A percentile compares a stretch with the other conserved stretches of the same genome.
Evolutionary conservation across 306 rosid species (phyloP).

Genomic region (Albizia julibrissin): DNA sequence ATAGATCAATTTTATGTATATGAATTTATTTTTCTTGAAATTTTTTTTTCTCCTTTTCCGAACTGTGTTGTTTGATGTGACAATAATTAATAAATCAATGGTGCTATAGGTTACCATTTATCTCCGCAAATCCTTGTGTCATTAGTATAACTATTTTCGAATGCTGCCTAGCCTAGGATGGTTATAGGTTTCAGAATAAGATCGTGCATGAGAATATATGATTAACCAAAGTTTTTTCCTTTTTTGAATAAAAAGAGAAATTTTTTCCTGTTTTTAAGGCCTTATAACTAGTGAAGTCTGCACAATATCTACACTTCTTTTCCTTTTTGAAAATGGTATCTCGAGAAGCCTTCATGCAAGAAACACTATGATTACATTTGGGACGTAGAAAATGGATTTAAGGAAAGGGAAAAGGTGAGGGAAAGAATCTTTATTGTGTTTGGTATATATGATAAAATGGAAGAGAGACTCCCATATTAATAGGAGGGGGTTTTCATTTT

Average conservation of each 20-base stretch:
- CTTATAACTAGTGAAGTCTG: not conserved
- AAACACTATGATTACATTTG: not conserved
- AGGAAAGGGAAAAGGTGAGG: not conserved
- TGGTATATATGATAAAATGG: not conserved
- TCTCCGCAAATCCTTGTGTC: slow-evolving; percentile 1
- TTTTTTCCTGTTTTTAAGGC: not conserved
- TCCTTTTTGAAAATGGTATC: not conserved
- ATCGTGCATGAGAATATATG: not conserved
- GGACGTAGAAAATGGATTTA: not conserved
- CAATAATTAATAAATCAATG: not conserved
- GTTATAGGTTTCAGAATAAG: not conserved
- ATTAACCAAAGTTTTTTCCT: not conserved
- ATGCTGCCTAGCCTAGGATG: not conserved
- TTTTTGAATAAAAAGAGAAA: not conserved
- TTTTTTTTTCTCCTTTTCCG: not conserved
- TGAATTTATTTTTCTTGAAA: not conserved
- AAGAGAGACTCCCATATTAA: not conserved
- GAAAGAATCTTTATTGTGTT: not conserved
- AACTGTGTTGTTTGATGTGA: not conserved
- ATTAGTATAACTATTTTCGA: not conserved
- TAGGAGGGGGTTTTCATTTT: not conserved
- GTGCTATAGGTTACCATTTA: not conserved
- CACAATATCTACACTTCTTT: not conserved
- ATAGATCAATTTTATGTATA: not conserved
- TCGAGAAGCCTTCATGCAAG: not conserved